Base-by-base conservation (phyloP, 495 filamentous ascomycete species). In the Extremus antarcticus region DNA sequence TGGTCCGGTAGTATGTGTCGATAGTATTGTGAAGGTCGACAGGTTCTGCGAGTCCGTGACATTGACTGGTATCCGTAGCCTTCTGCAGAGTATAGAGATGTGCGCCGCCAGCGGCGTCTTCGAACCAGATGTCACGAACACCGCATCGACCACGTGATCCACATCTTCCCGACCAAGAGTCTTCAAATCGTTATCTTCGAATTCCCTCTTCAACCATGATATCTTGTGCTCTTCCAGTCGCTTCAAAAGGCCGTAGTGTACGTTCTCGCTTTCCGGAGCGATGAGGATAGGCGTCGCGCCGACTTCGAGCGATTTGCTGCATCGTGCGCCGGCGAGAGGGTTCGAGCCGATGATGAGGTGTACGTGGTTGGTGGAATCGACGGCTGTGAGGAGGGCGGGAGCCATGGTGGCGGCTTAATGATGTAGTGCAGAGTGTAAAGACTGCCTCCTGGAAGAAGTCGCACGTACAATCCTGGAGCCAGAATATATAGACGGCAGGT, bases 11-110 rank as follows among this genome's bases (percentile, higher is more conserved):
- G 80, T 80, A 65, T 96, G 83, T 3, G 86, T 89, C 24, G 89
- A 88, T 16, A 97, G 83, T 47, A 98, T 74, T 9, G 85, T 86
- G 67, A 98, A 97, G 11, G 87, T 84, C 69, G 88, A 95, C n/a
- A 96, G 80, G 38, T 78, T 74, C 0, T 90, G 89, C 0, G 88
- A 79, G 71, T 98, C 92, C 53, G 87, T 77, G 7, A 96, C 88
- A 68, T 98, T 98, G 62, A 97, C 76, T 8, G 94, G 91, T 53
- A 97, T 92, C 22, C 92, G 79, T 47, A 91, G 76, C 24, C 83
- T 76, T 41, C 78, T 77, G 67, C 92, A 97, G 11, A 88, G 71
- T 2, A 72, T 76, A 0, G 89, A 88, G 53, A 97, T 85, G 55
- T 83, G 77, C 24, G 78, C 61, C 54, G 77, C 80, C 85, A 55